Conservation (phyloP, 345 rosid genomes). For the Xanthoceras sorbifolium region DNA sequence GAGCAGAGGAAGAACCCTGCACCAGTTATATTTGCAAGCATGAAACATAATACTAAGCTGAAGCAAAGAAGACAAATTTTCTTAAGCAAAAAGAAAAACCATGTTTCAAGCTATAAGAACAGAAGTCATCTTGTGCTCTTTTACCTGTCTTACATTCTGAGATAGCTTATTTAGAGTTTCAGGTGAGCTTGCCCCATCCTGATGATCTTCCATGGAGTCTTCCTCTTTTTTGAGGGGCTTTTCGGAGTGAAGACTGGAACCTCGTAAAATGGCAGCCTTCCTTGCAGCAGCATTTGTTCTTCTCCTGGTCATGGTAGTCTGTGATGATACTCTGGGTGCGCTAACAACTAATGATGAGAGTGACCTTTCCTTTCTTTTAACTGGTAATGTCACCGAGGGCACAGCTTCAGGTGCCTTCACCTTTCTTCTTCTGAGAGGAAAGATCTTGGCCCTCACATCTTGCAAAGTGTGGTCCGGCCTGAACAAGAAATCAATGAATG, state of each 20-base stretch:
- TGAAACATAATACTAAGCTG: constrained; percentile 13
- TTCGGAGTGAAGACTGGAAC: constrained; percentile 48
- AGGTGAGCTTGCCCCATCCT: constrained; percentile 69
- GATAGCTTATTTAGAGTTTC: constrained; percentile 55
- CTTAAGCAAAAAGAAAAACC: neutral
- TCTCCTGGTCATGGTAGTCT: constrained; percentile 67
- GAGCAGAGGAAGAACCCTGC: constrained; percentile 64
- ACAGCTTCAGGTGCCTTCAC: constrained; percentile 61
- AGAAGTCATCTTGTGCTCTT: constrained; percentile 25
- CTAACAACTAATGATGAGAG: constrained; percentile 87
- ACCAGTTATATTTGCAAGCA: constrained; percentile 13
- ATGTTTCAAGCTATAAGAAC: neutral
- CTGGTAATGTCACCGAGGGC: constrained; percentile 58
- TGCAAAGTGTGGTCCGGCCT: constrained; percentile 89
- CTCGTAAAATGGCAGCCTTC: constrained; percentile 51
- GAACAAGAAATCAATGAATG: constrained; percentile 22
- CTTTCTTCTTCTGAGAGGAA: constrained; percentile 76
- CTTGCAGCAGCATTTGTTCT: constrained; percentile 63
- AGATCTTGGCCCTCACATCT: constrained; percentile 85
- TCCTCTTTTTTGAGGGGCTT: constrained; percentile 56
- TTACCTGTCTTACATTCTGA: constrained; percentile 72
- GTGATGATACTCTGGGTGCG: constrained; percentile 71
- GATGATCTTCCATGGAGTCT: constrained; percentile 51
- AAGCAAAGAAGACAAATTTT: constrained; percentile 2
- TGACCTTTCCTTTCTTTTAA: constrained; percentile 94